Percentiles rank a stretch among this genome's conserved stretches.
Conservation (phyloP, 441 rosid genomes). For the Erysimum cheiri region DNA sequence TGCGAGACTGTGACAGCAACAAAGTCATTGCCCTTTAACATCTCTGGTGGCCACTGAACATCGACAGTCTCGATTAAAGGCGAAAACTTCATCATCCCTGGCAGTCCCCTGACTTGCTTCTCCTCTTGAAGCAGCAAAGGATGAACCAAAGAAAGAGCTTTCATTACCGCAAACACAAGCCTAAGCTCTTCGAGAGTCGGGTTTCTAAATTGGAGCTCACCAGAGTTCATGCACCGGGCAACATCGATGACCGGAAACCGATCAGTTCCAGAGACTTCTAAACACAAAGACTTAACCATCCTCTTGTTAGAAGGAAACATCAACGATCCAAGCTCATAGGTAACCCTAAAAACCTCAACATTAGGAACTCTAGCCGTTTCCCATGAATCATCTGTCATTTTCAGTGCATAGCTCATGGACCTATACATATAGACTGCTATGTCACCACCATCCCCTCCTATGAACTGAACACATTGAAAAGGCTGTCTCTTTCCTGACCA, state of each 20-base stretch:
- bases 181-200: slow-evolving; percentile 72
- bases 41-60: slow-evolving; percentile 74
- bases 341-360: slow-evolving; percentile 67
- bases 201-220: slow-evolving; percentile 60
- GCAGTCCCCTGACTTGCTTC: slow-evolving; percentile 55
- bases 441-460: slow-evolving; percentile 82
- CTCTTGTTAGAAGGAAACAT: slow-evolving; percentile 65
- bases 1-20: slow-evolving; percentile 75
- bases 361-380: slow-evolving; percentile 64
- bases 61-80: slow-evolving; percentile 81
- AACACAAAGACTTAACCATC: slow-evolving; percentile 62
- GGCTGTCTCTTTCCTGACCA: slow-evolving; percentile 73
- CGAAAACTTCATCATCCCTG: slow-evolving; percentile 53
- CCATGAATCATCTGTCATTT: slow-evolving; percentile 59
- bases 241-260: slow-evolving; percentile 72
- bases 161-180: slow-evolving; percentile 69
- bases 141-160: slow-evolving; percentile 67
- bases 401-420: slow-evolving; percentile 60
- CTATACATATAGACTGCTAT: slow-evolving; percentile 64
- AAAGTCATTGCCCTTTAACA: slow-evolving; percentile 57
- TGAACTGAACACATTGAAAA: slow-evolving; percentile 69
- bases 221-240: slow-evolving; percentile 55
- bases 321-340: slow-evolving; percentile 56
- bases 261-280: slow-evolving; percentile 63
- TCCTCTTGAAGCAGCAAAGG: slow-evolving; percentile 65